These are phyloP conservation scores for Pythium volutum DNA, from an alignment of 352 stramenopile species.

Conservation along the genomic window DNA sequence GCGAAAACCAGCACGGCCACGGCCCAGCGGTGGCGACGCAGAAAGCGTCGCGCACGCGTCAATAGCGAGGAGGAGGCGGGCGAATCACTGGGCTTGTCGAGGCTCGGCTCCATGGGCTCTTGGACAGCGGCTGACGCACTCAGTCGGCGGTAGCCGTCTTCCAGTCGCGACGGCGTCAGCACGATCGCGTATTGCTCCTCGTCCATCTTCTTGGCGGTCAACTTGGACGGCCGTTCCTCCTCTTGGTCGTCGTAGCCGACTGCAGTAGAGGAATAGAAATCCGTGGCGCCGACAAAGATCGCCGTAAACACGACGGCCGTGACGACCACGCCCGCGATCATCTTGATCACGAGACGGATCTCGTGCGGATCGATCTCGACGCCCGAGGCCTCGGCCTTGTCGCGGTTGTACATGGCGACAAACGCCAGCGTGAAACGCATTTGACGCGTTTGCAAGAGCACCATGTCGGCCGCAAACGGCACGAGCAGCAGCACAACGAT, in stretches of 20 bases:
- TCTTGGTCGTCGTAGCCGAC: background rate
- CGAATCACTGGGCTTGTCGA: background rate
- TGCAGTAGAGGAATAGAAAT: no score
- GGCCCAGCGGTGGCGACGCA: background rate
- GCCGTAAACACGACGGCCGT: background rate
- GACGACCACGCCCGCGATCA: background rate
- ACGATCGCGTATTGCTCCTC: no score
- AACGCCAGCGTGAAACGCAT: conserved; percentile 19
- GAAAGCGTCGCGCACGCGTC: no score
- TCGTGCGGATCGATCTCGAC: background rate
- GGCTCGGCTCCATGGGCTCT: background rate
- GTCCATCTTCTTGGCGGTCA: no score
- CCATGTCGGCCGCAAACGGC: conserved; percentile 18
- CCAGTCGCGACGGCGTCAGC: no score
- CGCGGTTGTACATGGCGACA: conserved; percentile 12
- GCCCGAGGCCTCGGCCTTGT: background rate
- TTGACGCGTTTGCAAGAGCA: conserved; percentile 10
- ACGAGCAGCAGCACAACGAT: background rate
- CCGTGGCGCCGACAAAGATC: background rate
- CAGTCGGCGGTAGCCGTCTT: no score
- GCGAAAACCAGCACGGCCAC: background rate
- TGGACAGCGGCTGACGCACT: background rate
- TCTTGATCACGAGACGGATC: background rate
- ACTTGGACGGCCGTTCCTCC: background rate
- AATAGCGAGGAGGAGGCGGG: no score